Base-by-base conservation (phyloP, 2,329 filamentous ascomycete genomes). In the Mollisiaceae sp. region DNA sequence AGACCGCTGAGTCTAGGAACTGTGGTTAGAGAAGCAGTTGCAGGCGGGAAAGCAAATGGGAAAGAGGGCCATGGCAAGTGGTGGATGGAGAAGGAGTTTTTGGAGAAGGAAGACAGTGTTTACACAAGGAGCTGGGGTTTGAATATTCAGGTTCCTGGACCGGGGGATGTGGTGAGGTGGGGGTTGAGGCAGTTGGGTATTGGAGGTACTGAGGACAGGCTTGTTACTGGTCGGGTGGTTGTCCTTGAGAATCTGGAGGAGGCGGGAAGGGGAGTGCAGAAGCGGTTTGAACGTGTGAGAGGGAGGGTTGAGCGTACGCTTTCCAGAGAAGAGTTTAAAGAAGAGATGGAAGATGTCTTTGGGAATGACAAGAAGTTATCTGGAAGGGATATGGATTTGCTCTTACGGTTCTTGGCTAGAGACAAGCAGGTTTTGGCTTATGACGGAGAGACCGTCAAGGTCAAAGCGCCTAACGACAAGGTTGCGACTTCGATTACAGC, bases 1-100 rank as follows among this genome's bases (percentile, higher is more conserved):
- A 86, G 89, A 55, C 95, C 95, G 1, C 83, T 94, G 11, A 92
- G 91, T 2, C 81, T 99, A 0, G 91, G 91, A 0, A 87, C 89
- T 3, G 95, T 94, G 5, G 82, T 98, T 58, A 79, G 80, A 36
- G 94, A 98, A 72, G 91, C 91, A 0, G 80, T 95, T 0, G 81
- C 84, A 60, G 56, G 88, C 90, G 54, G 85, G 97, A 77, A 81
- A 97, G 12, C 87, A 32, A 32, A 32, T 90, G 0, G 74, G 94
- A 12, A 79, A 32, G 27, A 32, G 85, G 15, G 84, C 90, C 9
- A 47, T 3, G 43, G 50, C 56, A 88, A 90, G 54, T 85, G 97
- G 77, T 81, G 97, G 14, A 87, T 90, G 0, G 74, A 94, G 12
- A 79, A 85, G 15, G 84, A 90, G 11, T 99, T 97, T 72, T 77